Conservation (phyloP, 768 basidiomycete genomes). For the Calocybe gangraenosa region DNA sequence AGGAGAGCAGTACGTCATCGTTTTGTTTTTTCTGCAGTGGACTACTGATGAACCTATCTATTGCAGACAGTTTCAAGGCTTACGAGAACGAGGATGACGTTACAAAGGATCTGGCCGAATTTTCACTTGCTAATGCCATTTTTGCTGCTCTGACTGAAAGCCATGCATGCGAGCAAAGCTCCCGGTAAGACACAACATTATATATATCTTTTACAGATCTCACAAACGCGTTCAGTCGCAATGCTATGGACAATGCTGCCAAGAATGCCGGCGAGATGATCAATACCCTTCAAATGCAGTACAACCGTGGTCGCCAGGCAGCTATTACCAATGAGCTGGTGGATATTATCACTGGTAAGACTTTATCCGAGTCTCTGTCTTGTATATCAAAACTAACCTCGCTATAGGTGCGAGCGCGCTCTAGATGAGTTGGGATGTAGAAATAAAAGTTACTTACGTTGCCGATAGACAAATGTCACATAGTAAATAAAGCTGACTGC, state of each 20-base stretch:
- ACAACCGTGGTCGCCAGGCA: constrained; percentile 98
- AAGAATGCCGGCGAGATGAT: constrained; percentile 99
- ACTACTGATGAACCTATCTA: background rate
- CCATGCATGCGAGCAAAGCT: constrained; percentile 92
- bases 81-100: constrained; percentile 99
- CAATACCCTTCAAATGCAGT: constrained; percentile 79
- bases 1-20: constrained; percentile 64
- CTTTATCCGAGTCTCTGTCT: constrained; percentile 6
- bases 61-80: constrained; percentile 78
- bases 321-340: constrained; percentile 95
- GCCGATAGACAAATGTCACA: too few relatives aligned
- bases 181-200: constrained; percentile 52
- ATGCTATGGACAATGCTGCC: constrained; percentile 99
- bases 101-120: constrained; percentile 90
- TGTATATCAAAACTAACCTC: background rate
- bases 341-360: constrained; percentile 84
- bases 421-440: constrained; percentile 20
- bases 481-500: too few relatives aligned
- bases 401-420: constrained; percentile 45
- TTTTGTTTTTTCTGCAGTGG: background rate
- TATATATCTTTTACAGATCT: background rate
- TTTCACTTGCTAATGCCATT: constrained; percentile 94
- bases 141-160: constrained; percentile 92
- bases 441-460: constrained; percentile 10
- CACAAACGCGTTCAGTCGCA: constrained; percentile 54